Conservation (phyloP, 805 yeast species). For the Candida peoriensis region DNA sequence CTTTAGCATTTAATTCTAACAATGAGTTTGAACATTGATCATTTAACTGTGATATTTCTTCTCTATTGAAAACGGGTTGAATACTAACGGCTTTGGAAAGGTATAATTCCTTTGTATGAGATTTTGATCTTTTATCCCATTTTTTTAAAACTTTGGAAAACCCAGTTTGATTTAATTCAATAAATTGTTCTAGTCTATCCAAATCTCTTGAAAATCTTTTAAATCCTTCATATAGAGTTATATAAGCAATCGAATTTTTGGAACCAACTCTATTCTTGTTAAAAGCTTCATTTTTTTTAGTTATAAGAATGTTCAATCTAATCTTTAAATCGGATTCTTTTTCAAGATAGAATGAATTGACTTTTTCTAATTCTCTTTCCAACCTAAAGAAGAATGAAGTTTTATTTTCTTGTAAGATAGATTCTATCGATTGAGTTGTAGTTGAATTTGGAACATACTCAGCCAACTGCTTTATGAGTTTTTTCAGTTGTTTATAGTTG, state of each 20-base stretch:
- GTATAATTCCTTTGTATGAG: conserved; percentile 90
- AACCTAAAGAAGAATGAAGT: conserved; percentile 82
- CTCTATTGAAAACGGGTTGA: conserved; percentile 93
- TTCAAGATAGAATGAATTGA: conserved; percentile 84
- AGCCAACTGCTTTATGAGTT: conserved; percentile 36
- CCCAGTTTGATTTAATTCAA: conserved; percentile 92
- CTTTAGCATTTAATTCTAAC: conserved; percentile 69
- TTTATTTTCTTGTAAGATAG: conserved; percentile 77
- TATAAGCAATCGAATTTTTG: conserved; percentile 70
- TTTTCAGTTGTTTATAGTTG: conserved; percentile 89
- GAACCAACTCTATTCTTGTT: conserved; percentile 41
- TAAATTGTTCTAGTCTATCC: conserved; percentile 85
- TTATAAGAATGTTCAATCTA: conserved; percentile 68
- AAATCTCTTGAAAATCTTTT: conserved; percentile 86
- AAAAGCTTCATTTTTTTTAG: conserved; percentile 55
- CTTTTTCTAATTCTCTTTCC: conserved; percentile 94
- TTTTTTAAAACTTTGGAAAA: conserved; percentile 92
- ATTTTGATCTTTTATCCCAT: conserved; percentile 96
- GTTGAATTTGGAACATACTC: conserved; percentile 35
- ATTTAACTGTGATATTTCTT: conserved; percentile 77
- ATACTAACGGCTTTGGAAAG: conserved; percentile 90
- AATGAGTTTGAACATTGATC: conserved; percentile 64
- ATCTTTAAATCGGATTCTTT: conserved; percentile 85
- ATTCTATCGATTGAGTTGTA: conserved; percentile 32
- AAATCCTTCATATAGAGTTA: conserved; percentile 82